Percentiles rank a stretch among this genome's conserved stretches.
Evolutionary conservation across 2,329 filamentous ascomycete species (phyloP).

Genomic region (Trichoderma arundinaceum): DNA sequence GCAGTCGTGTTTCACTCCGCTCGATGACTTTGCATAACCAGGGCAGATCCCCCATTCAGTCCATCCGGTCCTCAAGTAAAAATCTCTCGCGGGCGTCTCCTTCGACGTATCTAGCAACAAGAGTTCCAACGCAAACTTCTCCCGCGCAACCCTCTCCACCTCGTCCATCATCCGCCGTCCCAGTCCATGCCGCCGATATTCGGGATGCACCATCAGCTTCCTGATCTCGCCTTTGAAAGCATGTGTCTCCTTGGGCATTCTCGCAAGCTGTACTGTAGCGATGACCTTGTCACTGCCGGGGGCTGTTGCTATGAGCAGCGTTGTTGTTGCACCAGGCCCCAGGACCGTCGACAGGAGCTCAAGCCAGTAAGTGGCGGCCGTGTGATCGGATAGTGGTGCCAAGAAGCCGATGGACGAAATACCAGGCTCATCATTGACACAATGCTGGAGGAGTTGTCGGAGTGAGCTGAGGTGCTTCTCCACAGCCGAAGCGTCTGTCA

Average conservation of each 20-base stretch:
- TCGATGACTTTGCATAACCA: slow-evolving; percentile 36
- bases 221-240: slow-evolving; percentile 38
- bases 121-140: slow-evolving; percentile 34
- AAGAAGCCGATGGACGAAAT: slow-evolving; percentile 41
- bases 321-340: slow-evolving; percentile 13
- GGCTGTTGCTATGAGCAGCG: slow-evolving; percentile 34
- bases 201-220: slow-evolving; percentile 40
- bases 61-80: slow-evolving; percentile 39
- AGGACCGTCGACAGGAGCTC: slow-evolving; percentile 30
- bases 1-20: slow-evolving; percentile 34
- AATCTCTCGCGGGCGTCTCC: slow-evolving; percentile 37
- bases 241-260: slow-evolving; percentile 39
- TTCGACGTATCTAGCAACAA: slow-evolving; percentile 40
- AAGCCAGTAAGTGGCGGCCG: slow-evolving; percentile 37
- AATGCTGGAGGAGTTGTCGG: slow-evolving; percentile 36
- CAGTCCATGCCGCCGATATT: slow-evolving; percentile 35
- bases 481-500: slow-evolving; percentile 26
- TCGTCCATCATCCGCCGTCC: slow-evolving; percentile 37
- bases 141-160: slow-evolving; percentile 35
- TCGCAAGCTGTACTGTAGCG: slow-evolving; percentile 36
- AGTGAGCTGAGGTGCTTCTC: slow-evolving; percentile 36
- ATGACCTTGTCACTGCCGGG: slow-evolving; percentile 31
- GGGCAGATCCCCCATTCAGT: slow-evolving; percentile 41
- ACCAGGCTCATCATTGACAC: slow-evolving; percentile 40
- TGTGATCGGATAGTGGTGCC: slow-evolving; percentile 38